phyloP scores from a whole-genome alignment of 2,329 filamentous ascomycete genomes.

The Huntiella savannae region DNA sequence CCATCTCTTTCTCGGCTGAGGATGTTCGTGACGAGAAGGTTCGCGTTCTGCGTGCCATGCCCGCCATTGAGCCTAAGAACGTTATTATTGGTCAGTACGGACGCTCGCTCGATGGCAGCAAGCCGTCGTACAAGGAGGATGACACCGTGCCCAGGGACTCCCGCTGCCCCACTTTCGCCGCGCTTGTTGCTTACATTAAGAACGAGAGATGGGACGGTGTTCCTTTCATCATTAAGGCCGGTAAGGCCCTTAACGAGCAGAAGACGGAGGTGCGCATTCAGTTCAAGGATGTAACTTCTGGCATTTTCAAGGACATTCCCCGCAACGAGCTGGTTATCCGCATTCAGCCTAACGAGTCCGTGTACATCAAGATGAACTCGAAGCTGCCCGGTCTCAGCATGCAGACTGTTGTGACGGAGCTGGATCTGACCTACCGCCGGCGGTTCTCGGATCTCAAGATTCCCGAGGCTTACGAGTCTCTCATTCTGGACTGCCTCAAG shows the following conservation, averaged over 20 bases:
- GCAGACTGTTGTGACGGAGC: constrained; percentile 97
- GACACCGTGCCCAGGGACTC: constrained; percentile 96
- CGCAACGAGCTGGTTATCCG: constrained; percentile 98
- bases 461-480: constrained; percentile 92
- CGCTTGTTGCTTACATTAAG: constrained; percentile 95
- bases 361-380: constrained; percentile 99
- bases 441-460: constrained; percentile 99
- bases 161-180: constrained; percentile 93
- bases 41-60: constrained; percentile 81
- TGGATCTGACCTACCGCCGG: constrained; percentile 92
- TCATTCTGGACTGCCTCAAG: constrained; percentile 94
- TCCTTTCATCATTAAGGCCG: constrained; percentile 97
- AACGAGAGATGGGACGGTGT: constrained; percentile 99
- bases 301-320: constrained; percentile 99
- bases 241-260: constrained; percentile 96
- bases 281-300: constrained; percentile 97
- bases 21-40: constrained; percentile 99
- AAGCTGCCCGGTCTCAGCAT: constrained; percentile 96
- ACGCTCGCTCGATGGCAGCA: constrained; percentile 84
- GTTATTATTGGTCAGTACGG: constrained; percentile 99
- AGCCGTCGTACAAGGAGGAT: constrained; percentile 96
- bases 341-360: constrained; percentile 97
- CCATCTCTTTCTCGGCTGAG: constrained; percentile 93
- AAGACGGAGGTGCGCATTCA: constrained; percentile 99
- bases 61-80: constrained; percentile 94